phyloP scores from a whole-genome alignment of 202 grass and related monocot species.

The Zizania palustris region DNA sequence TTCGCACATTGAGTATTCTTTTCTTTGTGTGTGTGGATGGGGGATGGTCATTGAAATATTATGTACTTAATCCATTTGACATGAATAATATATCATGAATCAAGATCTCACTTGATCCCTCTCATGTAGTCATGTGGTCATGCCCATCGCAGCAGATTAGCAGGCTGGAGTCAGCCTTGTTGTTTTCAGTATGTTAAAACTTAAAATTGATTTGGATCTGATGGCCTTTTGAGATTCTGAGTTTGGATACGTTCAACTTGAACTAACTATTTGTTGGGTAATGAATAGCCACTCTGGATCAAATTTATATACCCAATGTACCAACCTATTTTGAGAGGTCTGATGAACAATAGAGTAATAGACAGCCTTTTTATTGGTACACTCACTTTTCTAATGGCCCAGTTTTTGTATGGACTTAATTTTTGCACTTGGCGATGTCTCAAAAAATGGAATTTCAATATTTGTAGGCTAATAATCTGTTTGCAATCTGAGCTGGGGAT shows the following conservation, averaged over 20 bases:
- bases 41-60: not conserved
- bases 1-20: not conserved
- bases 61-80: not conserved
- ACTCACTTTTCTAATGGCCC: not conserved
- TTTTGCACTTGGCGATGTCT: constrained; percentile 5
- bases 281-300: not conserved
- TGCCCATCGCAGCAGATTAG: not conserved
- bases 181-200: constrained; percentile 8
- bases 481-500: not conserved
- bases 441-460: not conserved
- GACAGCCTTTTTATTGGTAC: not conserved
- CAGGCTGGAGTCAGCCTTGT: not conserved
- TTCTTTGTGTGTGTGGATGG: too few species aligned
- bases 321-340: not conserved
- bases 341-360: too few species aligned
- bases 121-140: not conserved
- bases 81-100: not conserved
- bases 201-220: constrained; percentile 13
- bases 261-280: not conserved
- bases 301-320: not conserved
- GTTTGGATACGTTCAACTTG: constrained; percentile 6
- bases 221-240: not conserved
- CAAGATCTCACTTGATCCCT: not conserved
- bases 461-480: constrained; percentile 12
- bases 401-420: not conserved